phyloP scores from a whole-genome alignment of 441 rosid genomes.

The Kokia cookei region DNA sequence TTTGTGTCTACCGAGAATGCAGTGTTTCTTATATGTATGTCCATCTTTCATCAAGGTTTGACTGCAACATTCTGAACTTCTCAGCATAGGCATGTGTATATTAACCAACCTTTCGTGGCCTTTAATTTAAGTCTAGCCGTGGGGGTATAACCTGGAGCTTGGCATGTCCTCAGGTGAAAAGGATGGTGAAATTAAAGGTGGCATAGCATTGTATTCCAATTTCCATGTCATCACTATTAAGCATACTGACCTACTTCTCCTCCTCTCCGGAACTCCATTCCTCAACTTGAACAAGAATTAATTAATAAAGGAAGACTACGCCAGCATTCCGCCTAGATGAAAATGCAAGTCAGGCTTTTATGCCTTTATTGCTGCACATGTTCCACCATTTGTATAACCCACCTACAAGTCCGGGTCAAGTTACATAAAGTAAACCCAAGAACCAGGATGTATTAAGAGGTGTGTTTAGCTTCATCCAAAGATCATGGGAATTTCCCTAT shows the following conservation, averaged over 20 bases:
- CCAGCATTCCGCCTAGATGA: not conserved
- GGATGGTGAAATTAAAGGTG: slow-evolving; percentile 21
- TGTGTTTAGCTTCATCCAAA: not conserved
- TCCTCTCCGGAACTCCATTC: slow-evolving; percentile 15
- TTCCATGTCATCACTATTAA: slow-evolving; percentile 17
- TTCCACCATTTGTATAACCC: not conserved
- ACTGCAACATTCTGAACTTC: not conserved
- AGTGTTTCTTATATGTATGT: not conserved
- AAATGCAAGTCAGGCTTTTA: not conserved
- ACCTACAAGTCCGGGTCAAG: not conserved
- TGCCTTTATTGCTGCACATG: not conserved
- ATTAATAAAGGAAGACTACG: not conserved
- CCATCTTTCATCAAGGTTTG: not conserved
- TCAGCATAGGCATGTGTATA: not conserved
- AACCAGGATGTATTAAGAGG: not conserved
- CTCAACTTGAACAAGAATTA: slow-evolving; percentile 19
- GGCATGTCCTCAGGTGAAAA: slow-evolving; percentile 20
- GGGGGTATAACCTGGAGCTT: not conserved
- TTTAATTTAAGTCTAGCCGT: not conserved
- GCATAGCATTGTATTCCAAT: slow-evolving; percentile 23
- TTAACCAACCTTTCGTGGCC: not conserved
- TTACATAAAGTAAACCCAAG: not conserved
- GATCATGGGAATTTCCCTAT: not conserved
- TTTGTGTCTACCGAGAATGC: not conserved
- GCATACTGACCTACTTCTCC: slow-evolving; percentile 9